phyloP scores from a whole-genome alignment of 805 yeast species.

The Monosporozyma aerobia region DNA sequence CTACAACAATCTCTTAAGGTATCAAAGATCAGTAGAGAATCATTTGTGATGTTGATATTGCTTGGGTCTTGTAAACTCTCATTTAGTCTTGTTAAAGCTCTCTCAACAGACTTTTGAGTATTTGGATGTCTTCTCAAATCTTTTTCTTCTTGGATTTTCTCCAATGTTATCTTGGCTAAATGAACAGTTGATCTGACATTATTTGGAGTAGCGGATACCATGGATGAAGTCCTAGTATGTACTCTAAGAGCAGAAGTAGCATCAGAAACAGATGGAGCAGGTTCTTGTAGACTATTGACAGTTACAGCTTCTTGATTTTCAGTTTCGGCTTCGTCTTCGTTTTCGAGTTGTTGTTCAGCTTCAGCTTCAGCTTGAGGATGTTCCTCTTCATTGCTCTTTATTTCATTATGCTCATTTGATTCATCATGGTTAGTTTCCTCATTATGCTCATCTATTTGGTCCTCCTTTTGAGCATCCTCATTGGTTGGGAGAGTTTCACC shows the following conservation, averaged over 20 bases:
- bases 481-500: constrained; percentile 8
- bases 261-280: neutral
- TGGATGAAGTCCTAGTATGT: constrained; percentile 10
- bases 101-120: constrained; percentile 27
- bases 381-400: neutral
- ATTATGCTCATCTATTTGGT: neutral
- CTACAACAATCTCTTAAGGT: constrained; percentile 73
- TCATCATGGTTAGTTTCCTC: constrained; percentile 4
- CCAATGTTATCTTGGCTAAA: constrained; percentile 51
- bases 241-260: neutral
- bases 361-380: constrained; percentile 12
- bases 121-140: constrained; percentile 45
- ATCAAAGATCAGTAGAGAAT: constrained; percentile 56
- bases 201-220: constrained; percentile 7
- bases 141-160: constrained; percentile 45
- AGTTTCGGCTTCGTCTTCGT: neutral
- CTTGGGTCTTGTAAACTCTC: constrained; percentile 21
- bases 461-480: neutral
- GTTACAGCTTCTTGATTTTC: constrained; percentile 7
- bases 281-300: neutral
- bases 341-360: constrained; percentile 11
- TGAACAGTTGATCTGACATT: constrained; percentile 27
- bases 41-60: constrained; percentile 27
- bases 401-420: constrained; percentile 18
- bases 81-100: constrained; percentile 24